Percentiles rank a stretch among this genome's conserved stretches.
Evolutionary conservation across 768 basidiomycete species (phyloP).

Genomic region (Chalciporus chontae): DNA sequence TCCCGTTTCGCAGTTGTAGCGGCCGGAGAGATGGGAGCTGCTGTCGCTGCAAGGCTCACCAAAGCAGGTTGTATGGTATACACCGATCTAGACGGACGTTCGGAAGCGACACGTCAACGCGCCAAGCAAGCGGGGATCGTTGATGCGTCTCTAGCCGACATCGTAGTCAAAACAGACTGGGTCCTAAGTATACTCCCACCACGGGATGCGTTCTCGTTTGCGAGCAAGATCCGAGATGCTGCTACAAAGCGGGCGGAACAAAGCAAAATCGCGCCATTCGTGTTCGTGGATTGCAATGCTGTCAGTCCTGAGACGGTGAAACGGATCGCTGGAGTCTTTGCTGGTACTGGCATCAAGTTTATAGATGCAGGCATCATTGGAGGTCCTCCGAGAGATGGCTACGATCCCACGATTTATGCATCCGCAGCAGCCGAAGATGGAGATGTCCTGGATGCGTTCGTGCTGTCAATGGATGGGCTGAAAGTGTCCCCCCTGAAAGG

Average conservation of each 20-base stretch:
- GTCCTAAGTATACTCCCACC: conserved; percentile 60
- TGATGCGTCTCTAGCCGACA: conserved; percentile 36
- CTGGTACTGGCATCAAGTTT: conserved; percentile 38
- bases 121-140: conserved; percentile 51
- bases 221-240: conserved; percentile 28
- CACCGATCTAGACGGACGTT: conserved; percentile 53
- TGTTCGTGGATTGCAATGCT: conserved; percentile 59
- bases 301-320: conserved; percentile 50
- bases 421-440: conserved; percentile 36
- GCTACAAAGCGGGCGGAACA: neutral
- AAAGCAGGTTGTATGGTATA: conserved; percentile 50
- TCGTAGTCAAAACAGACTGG: conserved; percentile 37
- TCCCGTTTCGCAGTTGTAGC: conserved; percentile 47
- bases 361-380: conserved; percentile 59
- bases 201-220: conserved; percentile 45
- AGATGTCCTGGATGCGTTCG: conserved; percentile 38
- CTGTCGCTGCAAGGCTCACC: conserved; percentile 46
- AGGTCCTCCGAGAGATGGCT: conserved; percentile 45
- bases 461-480: conserved; percentile 41
- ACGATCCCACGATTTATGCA: conserved; percentile 55
- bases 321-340: conserved; percentile 45
- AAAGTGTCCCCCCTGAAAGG: conserved; percentile 44
- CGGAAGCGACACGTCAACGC: conserved; percentile 45
- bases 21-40: conserved; percentile 59
- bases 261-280: conserved; percentile 11